A percentile compares a stretch with the other conserved stretches of the same genome.
Conservation (phyloP, 164 flowering plant genomes). For the Buxus sempervirens region DNA sequence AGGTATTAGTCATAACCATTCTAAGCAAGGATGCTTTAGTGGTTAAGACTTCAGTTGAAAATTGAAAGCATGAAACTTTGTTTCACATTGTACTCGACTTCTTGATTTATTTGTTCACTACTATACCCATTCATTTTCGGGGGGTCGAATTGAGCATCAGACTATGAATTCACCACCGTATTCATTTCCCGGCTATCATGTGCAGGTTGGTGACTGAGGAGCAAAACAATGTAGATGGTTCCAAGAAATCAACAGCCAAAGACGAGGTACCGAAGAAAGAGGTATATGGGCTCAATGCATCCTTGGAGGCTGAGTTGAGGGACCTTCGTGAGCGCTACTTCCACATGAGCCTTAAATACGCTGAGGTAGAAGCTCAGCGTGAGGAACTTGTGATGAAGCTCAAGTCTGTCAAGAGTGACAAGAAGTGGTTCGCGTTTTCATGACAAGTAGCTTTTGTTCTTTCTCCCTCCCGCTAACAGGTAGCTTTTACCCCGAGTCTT, state of each 20-base stretch:
- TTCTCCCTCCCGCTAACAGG: background rate
- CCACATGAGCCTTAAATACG: slow-evolving; percentile 83
- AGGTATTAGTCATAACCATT: background rate
- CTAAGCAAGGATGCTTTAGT: background rate
- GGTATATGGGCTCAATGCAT: slow-evolving; percentile 32
- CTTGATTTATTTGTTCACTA: too few species aligned
- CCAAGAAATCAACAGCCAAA: slow-evolving; percentile 23
- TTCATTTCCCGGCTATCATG: background rate
- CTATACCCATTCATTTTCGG: too few species aligned
- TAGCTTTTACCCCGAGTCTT: background rate
- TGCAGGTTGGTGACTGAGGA: slow-evolving; percentile 43
- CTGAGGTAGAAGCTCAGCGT: slow-evolving; percentile 80
- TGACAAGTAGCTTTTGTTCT: background rate
- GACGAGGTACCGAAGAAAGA: slow-evolving; percentile 28
- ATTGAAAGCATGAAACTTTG: too few species aligned
- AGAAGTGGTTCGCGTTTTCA: slow-evolving; percentile 52
- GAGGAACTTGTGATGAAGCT: slow-evolving; percentile 92
- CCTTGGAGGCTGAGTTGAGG: slow-evolving; percentile 63
- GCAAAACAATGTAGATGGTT: slow-evolving; percentile 18
- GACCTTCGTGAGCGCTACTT: slow-evolving; percentile 81
- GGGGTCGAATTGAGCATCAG: too few species aligned
- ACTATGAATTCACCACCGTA: background rate
- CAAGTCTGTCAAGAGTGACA: slow-evolving; percentile 42
- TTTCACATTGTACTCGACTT: too few species aligned
- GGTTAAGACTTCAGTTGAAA: background rate